Percentiles rank a stretch among this genome's conserved stretches.
Conservation (phyloP, 1,284 basidiomycete species). For the Grifola frondosa region DNA sequence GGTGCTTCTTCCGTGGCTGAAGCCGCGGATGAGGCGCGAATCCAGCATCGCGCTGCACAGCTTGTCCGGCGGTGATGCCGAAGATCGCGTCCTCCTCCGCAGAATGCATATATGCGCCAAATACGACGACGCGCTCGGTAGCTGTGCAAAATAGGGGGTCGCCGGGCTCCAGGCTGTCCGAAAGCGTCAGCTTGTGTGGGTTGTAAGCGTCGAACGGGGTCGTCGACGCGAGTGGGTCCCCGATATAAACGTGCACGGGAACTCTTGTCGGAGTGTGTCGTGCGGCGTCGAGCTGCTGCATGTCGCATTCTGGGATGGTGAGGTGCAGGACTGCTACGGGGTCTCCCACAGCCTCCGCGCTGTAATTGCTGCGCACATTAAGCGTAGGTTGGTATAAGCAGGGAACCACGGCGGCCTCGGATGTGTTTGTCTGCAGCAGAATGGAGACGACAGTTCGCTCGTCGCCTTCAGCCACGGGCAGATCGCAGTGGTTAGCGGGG, state of each 20-base stretch:
- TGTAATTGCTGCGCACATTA: background rate
- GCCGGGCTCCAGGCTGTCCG: constrained; percentile 11
- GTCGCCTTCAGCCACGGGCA: constrained; percentile 11
- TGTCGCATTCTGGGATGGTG: constrained; percentile 17
- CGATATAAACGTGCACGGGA: constrained; percentile 21
- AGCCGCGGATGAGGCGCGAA: constrained; percentile 17
- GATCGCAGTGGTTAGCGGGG: constrained; percentile 10
- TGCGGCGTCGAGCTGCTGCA: constrained; percentile 15
- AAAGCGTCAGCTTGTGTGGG: constrained; percentile 15
- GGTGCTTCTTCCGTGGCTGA: constrained; percentile 10
- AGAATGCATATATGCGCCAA: constrained; percentile 15
- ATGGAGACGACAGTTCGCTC: constrained; percentile 12
- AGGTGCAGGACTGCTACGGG: constrained; percentile 14
- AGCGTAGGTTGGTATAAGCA: constrained; percentile 19
- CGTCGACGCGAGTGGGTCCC: constrained; percentile 19
- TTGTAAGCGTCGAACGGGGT: constrained; percentile 20
- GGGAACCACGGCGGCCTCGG: constrained; percentile 15
- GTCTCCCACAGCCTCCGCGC: background rate
- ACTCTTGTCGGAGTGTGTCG: constrained; percentile 14
- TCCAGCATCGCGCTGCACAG: constrained; percentile 13
- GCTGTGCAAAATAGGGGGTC: constrained; percentile 18
- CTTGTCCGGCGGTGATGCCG: constrained; percentile 18
- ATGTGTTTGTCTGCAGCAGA: constrained; percentile 9
- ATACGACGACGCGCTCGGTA: constrained; percentile 16
- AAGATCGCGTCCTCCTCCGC: constrained; percentile 11